A percentile compares a stretch with the other conserved stretches of the same genome.
phyloP scores from a whole-genome alignment of 169 alveolate genomes.

The Fabrea salina region DNA sequence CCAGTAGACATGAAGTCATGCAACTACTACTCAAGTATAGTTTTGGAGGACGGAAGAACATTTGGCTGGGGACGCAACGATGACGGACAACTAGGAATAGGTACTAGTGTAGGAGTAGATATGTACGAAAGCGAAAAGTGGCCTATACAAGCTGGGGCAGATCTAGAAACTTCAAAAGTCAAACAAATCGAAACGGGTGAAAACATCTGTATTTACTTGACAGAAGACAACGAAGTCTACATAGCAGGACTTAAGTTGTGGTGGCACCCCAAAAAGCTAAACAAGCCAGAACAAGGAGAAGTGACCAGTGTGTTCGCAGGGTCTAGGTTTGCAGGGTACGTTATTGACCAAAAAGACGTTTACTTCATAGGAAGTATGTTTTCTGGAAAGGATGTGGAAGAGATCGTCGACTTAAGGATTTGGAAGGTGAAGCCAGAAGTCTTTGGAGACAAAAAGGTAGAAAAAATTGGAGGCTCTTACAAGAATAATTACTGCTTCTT shows the following conservation, averaged over 20 bases:
- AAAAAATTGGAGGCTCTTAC: slow-evolving; percentile 28
- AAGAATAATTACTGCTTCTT: slow-evolving; percentile 3
- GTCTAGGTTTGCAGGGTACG: background rate
- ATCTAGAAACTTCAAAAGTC: background rate
- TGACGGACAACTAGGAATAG: slow-evolving; percentile 25
- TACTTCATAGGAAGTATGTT: background rate
- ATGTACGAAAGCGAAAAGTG: slow-evolving; percentile 22
- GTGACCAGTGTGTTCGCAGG: background rate
- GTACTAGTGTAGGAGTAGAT: background rate
- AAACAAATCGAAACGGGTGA: slow-evolving; percentile 17
- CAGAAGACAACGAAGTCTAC: slow-evolving; percentile 14
- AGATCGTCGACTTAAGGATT: background rate
- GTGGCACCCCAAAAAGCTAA: slow-evolving; percentile 7
- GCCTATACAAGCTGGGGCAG: background rate
- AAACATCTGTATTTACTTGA: background rate
- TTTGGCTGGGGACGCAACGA: slow-evolving; percentile 24
- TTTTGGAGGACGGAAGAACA: background rate
- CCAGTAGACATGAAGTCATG: background rate
- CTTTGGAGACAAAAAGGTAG: background rate
- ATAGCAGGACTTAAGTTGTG: background rate
- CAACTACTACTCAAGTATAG: background rate
- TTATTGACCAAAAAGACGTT: background rate
- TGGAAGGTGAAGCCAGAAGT: slow-evolving; percentile 15
- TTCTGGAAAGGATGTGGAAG: slow-evolving; percentile 6
- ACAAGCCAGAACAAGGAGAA: background rate